Evolutionary conservation across 441 rosid species (phyloP).

Genomic region (Adansonia grandidieri): DNA sequence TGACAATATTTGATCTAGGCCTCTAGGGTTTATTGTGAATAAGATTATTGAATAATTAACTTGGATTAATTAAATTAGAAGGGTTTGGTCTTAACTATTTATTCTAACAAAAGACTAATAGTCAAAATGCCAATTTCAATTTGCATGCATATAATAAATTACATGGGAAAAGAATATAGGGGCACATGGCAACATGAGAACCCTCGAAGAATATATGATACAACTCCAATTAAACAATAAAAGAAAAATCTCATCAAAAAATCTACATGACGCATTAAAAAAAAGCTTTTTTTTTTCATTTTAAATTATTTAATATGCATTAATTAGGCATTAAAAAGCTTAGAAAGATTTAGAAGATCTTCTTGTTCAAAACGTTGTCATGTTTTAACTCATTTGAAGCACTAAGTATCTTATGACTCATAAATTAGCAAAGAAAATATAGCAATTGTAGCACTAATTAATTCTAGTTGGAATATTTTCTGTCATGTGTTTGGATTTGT

Average conservation of each 20-base stretch:
- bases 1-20: no score
- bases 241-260: conserved; percentile 39
- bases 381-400: conserved; percentile 35
- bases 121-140: conserved; percentile 10
- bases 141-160: not conserved
- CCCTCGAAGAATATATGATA: conserved; percentile 30
- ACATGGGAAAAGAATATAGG: conserved; percentile 5
- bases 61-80: not conserved
- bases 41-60: not conserved
- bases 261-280: conserved; percentile 34
- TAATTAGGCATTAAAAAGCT: conserved; percentile 36
- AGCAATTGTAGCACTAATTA: not conserved
- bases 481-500: conserved; percentile 41
- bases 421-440: not conserved
- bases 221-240: conserved; percentile 25
- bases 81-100: not conserved
- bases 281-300: not conserved
- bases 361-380: conserved; percentile 32
- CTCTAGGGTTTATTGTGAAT: no score
- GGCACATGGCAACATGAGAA: conserved; percentile 39
- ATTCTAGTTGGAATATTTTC: conserved; percentile 38
- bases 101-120: not conserved
- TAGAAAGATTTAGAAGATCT: conserved; percentile 56
- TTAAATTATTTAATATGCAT: conserved; percentile 8
- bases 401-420: conserved; percentile 21